Percentiles rank a stretch among this genome's conserved stretches.
These are phyloP conservation scores for Scedosporium aurantiacum DNA, from an alignment of 2,329 filamentous ascomycete species.

Conservation along the genomic window DNA sequence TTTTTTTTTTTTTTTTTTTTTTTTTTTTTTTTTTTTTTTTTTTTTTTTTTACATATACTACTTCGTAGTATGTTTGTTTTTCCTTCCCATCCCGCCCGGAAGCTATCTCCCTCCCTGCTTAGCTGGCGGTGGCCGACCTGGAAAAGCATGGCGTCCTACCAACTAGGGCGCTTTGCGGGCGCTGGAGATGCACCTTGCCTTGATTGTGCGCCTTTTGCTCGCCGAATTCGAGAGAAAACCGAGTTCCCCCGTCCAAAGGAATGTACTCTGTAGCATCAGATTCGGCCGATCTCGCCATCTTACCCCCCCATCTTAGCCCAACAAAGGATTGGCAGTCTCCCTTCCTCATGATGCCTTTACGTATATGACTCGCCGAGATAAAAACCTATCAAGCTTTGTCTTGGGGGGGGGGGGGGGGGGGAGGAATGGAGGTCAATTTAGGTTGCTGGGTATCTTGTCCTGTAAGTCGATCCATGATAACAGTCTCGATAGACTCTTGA, in stretches of 20 bases:
- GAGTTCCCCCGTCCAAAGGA: background rate
- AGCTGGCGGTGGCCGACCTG: background rate
- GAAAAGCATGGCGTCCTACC: constrained; percentile 10
- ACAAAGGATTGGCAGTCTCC: background rate
- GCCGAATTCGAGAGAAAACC: no score
- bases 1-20: background rate
- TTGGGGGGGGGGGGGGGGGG: no score
- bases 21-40: no score
- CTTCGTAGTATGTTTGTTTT: no score
- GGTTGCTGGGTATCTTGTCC: background rate
- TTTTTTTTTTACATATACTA: no score
- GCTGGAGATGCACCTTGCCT: background rate
- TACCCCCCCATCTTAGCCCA: background rate
- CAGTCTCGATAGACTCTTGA: constrained; percentile 3
- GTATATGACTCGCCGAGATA: background rate
- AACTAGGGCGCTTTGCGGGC: background rate
- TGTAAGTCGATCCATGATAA: background rate
- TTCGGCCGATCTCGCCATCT: background rate
- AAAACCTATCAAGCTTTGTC: background rate
- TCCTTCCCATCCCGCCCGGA: no score
- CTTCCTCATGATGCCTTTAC: background rate
- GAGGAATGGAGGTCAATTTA: no score
- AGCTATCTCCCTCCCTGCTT: no score
- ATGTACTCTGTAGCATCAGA: background rate
- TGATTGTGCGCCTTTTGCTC: background rate